These are phyloP conservation scores for Paraleonurus japonicus DNA, from an alignment of 257 asterid genomes.

Conservation along the genomic window DNA sequence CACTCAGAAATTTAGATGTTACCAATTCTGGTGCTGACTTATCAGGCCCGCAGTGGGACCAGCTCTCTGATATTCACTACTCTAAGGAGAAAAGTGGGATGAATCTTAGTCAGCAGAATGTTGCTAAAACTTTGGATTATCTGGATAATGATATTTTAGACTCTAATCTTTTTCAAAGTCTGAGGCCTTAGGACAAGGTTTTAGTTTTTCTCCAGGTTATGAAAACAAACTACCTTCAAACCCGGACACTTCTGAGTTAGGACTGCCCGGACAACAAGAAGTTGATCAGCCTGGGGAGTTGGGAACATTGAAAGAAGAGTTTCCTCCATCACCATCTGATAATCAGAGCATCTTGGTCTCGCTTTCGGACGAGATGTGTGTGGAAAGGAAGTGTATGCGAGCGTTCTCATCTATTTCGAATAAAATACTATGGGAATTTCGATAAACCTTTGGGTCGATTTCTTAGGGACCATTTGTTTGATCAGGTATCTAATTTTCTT, in stretches of 20 bases:
- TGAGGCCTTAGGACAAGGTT: conserved; percentile 31
- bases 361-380: conserved; percentile 63
- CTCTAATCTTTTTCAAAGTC: conserved; percentile 20
- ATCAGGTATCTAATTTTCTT: conserved; percentile 48
- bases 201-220: conserved; percentile 33
- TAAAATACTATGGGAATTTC: conserved; percentile 67
- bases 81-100: conserved; percentile 25
- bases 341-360: conserved; percentile 84
- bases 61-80: conserved; percentile 37
- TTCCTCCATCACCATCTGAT: conserved; percentile 62
- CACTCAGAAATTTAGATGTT: conserved; percentile 19
- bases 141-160: conserved; percentile 23
- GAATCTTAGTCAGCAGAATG: conserved; percentile 25
- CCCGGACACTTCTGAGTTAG: conserved; percentile 29
- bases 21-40: conserved; percentile 20
- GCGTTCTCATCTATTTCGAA: conserved; percentile 74
- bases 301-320: conserved; percentile 50
- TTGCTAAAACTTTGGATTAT: conserved; percentile 24
- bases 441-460: conserved; percentile 80
- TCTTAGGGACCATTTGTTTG: conserved; percentile 60
- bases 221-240: conserved; percentile 29
- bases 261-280: conserved; percentile 30
- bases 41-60: conserved; percentile 33
- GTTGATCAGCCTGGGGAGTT: conserved; percentile 29
- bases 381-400: conserved; percentile 72